A percentile compares a stretch with the other conserved stretches of the same genome.
Conservation (phyloP, 192 early-diverging fungal genomes). For the Phlyctochytrium planicorne region DNA sequence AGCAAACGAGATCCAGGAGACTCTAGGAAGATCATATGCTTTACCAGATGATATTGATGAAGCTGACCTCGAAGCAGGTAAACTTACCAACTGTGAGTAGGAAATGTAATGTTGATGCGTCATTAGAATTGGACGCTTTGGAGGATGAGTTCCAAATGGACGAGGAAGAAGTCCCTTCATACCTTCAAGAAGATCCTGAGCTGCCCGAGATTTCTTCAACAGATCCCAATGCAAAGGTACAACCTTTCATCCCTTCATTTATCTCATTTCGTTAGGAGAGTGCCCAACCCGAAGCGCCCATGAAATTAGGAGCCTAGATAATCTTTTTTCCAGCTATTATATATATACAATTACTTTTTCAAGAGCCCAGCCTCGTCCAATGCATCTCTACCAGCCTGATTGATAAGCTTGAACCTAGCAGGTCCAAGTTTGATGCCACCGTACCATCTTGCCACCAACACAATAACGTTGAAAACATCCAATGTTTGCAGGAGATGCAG, state of each 20-base stretch:
- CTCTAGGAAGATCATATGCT: conserved; percentile 86
- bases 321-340: too few species aligned
- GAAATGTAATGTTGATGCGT: background rate
- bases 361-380: background rate
- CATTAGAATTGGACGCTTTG: conserved; percentile 88
- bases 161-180: conserved; percentile 74
- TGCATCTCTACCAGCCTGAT: background rate
- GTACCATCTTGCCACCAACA: conserved; percentile 85
- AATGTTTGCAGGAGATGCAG: conserved; percentile 79
- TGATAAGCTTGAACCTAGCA: conserved; percentile 90
- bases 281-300: too few species aligned
- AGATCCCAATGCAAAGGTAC: conserved; percentile 26
- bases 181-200: conserved; percentile 68
- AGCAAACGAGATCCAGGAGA: conserved; percentile 97
- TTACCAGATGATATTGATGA: conserved; percentile 96
- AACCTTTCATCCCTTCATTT: too few species aligned
- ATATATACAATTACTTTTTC: too few species aligned
- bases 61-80: conserved; percentile 92
- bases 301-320: too few species aligned
- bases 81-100: conserved; percentile 5
- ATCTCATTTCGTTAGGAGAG: too few species aligned
- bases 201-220: conserved; percentile 27
- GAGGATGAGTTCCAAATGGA: conserved; percentile 87
- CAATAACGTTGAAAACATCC: conserved; percentile 69
- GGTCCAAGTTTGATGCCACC: conserved; percentile 84